phyloP scores from a whole-genome alignment of 2,329 filamentous ascomycete species.

The Hymenoscyphus fraxineus region DNA sequence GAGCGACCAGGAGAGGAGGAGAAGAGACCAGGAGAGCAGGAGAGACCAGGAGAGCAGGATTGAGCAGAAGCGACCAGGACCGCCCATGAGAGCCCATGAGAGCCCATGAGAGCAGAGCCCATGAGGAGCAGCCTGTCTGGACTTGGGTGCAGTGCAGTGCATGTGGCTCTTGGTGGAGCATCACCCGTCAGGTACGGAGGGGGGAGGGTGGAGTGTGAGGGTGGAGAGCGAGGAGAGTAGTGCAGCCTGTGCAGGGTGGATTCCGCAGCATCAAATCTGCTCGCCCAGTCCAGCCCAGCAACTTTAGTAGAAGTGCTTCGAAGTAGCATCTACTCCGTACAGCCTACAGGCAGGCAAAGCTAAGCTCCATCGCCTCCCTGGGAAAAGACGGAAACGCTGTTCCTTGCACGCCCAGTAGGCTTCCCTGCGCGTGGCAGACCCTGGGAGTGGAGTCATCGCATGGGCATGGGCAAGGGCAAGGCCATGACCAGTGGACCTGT shows the following conservation, averaged over 20 bases:
- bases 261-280: background rate
- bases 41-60: background rate
- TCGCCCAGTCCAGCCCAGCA: background rate
- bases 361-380: background rate
- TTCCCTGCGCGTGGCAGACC: slow-evolving; percentile 5
- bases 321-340: too few relatives aligned
- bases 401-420: background rate
- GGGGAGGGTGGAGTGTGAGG: background rate
- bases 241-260: background rate
- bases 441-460: background rate
- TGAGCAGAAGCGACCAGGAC: background rate
- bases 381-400: slow-evolving; percentile 1
- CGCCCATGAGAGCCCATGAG: background rate
- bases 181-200: slow-evolving; percentile 25
- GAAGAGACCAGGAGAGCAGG: slow-evolving; percentile 1
- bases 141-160: slow-evolving; percentile 9
- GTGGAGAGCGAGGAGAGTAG: background rate
- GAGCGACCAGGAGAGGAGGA: background rate
- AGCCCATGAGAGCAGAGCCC: background rate
- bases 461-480: too few relatives aligned
- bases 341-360: background rate
- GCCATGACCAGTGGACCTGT: too few relatives aligned
- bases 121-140: background rate
- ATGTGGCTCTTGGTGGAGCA: slow-evolving; percentile 13
- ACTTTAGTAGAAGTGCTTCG: background rate